Evolutionary conservation across 208 protist genomes (phyloP), one percentile per base, ranked within the genome.

Genomic region (Polymyxa betae): DNA sequence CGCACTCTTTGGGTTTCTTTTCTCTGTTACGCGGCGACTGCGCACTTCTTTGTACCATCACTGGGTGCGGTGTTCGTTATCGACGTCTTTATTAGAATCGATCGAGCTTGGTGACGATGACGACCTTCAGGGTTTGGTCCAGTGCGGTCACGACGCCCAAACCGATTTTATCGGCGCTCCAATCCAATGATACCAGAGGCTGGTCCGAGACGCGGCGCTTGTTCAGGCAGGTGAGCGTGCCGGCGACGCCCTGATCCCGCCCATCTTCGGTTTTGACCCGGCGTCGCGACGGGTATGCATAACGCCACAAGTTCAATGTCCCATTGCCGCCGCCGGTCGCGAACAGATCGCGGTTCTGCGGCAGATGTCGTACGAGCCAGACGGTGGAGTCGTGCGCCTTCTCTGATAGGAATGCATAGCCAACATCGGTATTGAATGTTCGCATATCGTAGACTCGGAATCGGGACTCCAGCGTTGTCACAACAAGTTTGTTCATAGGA

Each of bases 311-410:
- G 35, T 93, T 66, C 29, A 94, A 38, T 41, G 91, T 90, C 32
- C 93, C 93, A 77, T 90, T 92, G 0, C 93, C 93, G 29, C 93
- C 93, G 78, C 88, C 90, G 35, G 92, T 95, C 35, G 88, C 41
- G 40, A 92, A 92, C 29, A 95, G 38, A 38, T 95, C 93, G 12
- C 88, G 66, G n/a, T 93, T 93, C 64, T 95, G 92, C 54, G 94
- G 94, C 44, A 94, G 89, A 60, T 94, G 92, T 0, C 88, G 45
- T 20, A 72, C 64, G 38, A 68, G 44, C 94, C 94, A 95, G 0
- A 95, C 45, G 88, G 94, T 95, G 0, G 92, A 90, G 32, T 90
- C 89, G 32, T 90, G 89, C 29, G 89, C 44, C 49, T 90, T 88
- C 88, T 92, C 60, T 24, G 90, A 92, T 0, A 94, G 35, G 77